Evolutionary conservation across 2,329 filamentous ascomycete genomes (phyloP).

Genomic region (Monascus ruber): DNA sequence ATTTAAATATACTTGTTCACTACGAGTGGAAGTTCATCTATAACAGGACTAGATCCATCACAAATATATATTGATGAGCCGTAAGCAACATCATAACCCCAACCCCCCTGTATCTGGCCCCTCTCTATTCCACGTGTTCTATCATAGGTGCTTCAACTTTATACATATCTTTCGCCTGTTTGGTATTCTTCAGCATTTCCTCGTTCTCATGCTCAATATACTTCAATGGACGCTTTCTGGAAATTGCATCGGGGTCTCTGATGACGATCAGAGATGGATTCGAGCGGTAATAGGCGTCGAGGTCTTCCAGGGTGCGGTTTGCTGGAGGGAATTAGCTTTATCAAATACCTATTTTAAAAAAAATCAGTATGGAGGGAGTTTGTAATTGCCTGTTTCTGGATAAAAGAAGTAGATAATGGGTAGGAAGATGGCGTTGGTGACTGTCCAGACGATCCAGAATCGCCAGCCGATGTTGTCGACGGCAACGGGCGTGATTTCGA

Average conservation of each 20-base stretch:
- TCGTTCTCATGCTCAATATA: slow-evolving; percentile 39
- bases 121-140: too few relatives aligned
- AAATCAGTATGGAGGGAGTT: too few relatives aligned
- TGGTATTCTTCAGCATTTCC: slow-evolving; percentile 12
- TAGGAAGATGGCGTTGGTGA: slow-evolving; percentile 37
- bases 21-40: too few relatives aligned
- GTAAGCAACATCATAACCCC: too few relatives aligned
- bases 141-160: too few relatives aligned
- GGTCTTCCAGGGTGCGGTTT: slow-evolving; percentile 20
- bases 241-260: slow-evolving; percentile 38
- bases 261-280: slow-evolving; percentile 36
- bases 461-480: slow-evolving; percentile 30
- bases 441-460: slow-evolving; percentile 36
- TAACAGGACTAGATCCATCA: too few relatives aligned
- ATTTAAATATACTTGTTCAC: too few relatives aligned
- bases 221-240: slow-evolving; percentile 34
- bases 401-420: slow-evolving; percentile 36
- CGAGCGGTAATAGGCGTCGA: slow-evolving; percentile 27
- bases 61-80: too few relatives aligned
- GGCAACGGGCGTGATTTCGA: slow-evolving; percentile 35
- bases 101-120: too few relatives aligned
- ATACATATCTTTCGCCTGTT: too few relatives aligned
- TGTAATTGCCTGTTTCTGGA: slow-evolving; percentile 14
- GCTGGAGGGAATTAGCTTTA: slow-evolving; percentile 2
- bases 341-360: too few relatives aligned